Base-by-base conservation (phyloP, 2,329 filamentous ascomycete species). In the Juglanconis oblonga region DNA sequence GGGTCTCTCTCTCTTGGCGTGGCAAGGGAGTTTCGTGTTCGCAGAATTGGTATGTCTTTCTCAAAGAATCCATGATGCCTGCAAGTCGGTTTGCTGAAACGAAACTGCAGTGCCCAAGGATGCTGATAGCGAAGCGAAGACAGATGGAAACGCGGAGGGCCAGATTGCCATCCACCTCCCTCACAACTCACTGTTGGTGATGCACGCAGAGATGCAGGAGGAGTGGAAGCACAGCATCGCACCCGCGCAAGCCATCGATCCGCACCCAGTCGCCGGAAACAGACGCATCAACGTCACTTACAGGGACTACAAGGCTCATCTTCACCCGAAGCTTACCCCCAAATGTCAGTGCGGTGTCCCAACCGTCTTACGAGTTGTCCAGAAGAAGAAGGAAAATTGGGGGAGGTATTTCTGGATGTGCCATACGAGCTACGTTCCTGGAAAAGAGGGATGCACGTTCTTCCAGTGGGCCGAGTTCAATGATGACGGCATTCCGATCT, bases 161-260 rank as follows among this genome's bases (percentile, higher is more conserved):
- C 93, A 97, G 71, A 94, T 98, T 61, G 87, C 92, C 1, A 95
- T 98, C 48, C 92, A 97, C 67, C 85, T 98, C 0, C 94, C 94
- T 0, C 95, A 98, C 73, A 98, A 98, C 72, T 96, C 91, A 0
- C 82, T 98, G 0, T 81, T 99, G 0, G 81, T 98, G 9, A 98
- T 99, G 95, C 93, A 98, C 69, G 93, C 94, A 1, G 92, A 96
- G 71, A 98, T 97, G 91, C 94, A 98, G 70, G 94, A 98, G 70
- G 88, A 90, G 70, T 98, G 92, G 92, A 98, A 97, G 73, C 95
- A 99, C 73, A 84, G 85, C 65, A 90, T 99, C 48, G 81, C 87
- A 0, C 90, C 92, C 0, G 87, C 90, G 0, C 80, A 82, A 52
- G 85, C 87, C 4, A 90, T 98, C 61, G 89, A 92, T 63, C 91